These are phyloP conservation scores for Vachellia pachyceras DNA, from an alignment of 306 rosid species.

Conservation along the genomic window DNA sequence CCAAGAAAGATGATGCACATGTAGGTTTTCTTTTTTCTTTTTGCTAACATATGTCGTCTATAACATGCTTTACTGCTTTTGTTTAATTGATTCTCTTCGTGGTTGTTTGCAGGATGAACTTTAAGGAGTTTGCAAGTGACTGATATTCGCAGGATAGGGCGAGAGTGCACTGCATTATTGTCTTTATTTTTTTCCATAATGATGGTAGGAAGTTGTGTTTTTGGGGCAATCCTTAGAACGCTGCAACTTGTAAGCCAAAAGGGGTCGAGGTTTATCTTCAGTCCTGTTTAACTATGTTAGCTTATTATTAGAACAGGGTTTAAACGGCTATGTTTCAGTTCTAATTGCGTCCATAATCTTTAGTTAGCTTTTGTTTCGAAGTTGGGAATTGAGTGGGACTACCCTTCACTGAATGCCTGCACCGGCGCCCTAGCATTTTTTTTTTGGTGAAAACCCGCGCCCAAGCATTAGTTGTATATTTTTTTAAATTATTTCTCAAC, in stretches of 20 bases:
- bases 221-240: conserved; percentile 40
- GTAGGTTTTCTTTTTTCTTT: conserved; percentile 31
- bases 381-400: not conserved
- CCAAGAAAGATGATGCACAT: conserved; percentile 61
- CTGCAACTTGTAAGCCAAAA: conserved; percentile 23
- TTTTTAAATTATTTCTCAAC: too few relatives aligned
- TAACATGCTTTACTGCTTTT: not conserved
- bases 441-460: too few relatives aligned
- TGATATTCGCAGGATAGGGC: conserved; percentile 34
- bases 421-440: too few relatives aligned
- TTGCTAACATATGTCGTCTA: not conserved
- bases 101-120: conserved; percentile 83
- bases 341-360: not conserved
- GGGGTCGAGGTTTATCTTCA: conserved; percentile 36
- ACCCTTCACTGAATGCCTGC: too few relatives aligned
- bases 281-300: conserved; percentile 55
- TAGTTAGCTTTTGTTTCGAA: not conserved
- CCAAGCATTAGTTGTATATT: too few relatives aligned
- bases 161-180: conserved; percentile 2
- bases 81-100: conserved; percentile 1
- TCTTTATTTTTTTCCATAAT: conserved; percentile 12
- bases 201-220: conserved; percentile 50
- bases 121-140: conserved; percentile 44
- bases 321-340: conserved; percentile 31
- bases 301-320: conserved; percentile 50